Conservation (phyloP, 768 basidiomycete genomes). For the Lactifluus pinguis region DNA sequence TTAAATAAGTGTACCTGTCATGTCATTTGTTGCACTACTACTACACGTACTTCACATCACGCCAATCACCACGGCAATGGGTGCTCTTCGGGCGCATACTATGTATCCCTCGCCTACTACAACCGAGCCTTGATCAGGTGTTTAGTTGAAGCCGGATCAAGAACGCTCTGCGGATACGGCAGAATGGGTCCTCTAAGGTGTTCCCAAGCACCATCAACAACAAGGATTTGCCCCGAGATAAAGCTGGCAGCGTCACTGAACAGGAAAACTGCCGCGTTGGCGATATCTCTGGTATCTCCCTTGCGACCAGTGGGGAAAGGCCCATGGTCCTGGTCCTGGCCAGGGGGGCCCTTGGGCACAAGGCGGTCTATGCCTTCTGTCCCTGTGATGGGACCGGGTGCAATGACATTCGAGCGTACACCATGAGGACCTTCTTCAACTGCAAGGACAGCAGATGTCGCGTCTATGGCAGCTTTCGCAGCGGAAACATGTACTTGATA, state of each 20-base stretch:
- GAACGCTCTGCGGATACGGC: slow-evolving; percentile 21
- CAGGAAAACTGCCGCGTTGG: slow-evolving; percentile 31
- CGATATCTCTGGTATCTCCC: slow-evolving; percentile 28
- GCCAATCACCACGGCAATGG: neutral
- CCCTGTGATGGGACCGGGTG: slow-evolving; percentile 71
- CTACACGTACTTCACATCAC: neutral
- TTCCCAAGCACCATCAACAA: slow-evolving; percentile 23
- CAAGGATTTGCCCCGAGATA: slow-evolving; percentile 32
- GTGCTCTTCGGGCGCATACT: neutral
- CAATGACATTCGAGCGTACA: slow-evolving; percentile 82
- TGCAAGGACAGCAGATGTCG: slow-evolving; percentile 75
- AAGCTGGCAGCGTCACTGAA: slow-evolving; percentile 34
- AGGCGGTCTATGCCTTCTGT: slow-evolving; percentile 74
- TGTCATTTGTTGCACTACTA: neutral
- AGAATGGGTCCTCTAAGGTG: slow-evolving; percentile 18
- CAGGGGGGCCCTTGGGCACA: slow-evolving; percentile 15
- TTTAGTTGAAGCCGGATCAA: slow-evolving; percentile 19
- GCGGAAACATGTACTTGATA: slow-evolving; percentile 92
- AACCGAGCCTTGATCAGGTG: slow-evolving; percentile 19
- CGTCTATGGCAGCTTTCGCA: slow-evolving; percentile 92
- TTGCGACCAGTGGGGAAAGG: slow-evolving; percentile 14
- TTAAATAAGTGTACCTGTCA: neutral
- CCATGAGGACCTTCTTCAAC: slow-evolving; percentile 93
- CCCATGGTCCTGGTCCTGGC: neutral
- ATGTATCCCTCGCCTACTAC: slow-evolving; percentile 8